Percentiles rank a stretch among this genome's conserved stretches.
phyloP scores from a whole-genome alignment of 2,329 filamentous ascomycete species.

The Neopestalotiopsis sp. region DNA sequence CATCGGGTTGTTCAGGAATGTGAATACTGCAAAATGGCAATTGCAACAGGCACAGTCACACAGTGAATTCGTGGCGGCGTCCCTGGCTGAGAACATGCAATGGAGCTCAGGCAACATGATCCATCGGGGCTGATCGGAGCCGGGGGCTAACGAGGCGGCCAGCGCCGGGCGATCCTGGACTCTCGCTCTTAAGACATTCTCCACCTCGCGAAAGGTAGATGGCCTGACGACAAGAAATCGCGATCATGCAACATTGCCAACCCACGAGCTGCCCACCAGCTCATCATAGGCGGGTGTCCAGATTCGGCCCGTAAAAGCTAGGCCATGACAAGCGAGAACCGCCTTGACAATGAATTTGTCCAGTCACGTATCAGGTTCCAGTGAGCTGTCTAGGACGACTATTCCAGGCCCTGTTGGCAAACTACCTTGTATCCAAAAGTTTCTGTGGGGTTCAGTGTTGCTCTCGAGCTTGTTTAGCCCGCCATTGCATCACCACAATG shows the following conservation, averaged over 20 bases:
- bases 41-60: not conserved
- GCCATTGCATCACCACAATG: conserved; percentile 19
- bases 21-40: not conserved
- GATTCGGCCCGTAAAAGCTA: conserved; percentile 3
- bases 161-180: not conserved
- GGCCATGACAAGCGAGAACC: not conserved
- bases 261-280: not conserved
- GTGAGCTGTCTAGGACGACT: not conserved
- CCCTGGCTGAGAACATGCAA: not conserved
- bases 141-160: not conserved
- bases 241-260: not conserved
- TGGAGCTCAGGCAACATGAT: not conserved
- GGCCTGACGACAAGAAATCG: not conserved
- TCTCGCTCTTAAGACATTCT: not conserved
- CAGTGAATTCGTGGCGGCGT: not conserved
- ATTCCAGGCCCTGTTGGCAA: not conserved
- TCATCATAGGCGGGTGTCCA: not conserved
- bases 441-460: not conserved
- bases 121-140: conserved; percentile 14
- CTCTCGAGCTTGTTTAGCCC: conserved; percentile 8
- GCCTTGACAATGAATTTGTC: not conserved
- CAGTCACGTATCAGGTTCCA: not conserved
- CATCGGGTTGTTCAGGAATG: not conserved
- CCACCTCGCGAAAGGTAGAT: not conserved
- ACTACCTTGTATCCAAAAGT: not conserved